These are phyloP conservation scores for Excoecaria cochinchinensis DNA, from an alignment of 345 rosid genomes.

Conservation along the genomic window DNA sequence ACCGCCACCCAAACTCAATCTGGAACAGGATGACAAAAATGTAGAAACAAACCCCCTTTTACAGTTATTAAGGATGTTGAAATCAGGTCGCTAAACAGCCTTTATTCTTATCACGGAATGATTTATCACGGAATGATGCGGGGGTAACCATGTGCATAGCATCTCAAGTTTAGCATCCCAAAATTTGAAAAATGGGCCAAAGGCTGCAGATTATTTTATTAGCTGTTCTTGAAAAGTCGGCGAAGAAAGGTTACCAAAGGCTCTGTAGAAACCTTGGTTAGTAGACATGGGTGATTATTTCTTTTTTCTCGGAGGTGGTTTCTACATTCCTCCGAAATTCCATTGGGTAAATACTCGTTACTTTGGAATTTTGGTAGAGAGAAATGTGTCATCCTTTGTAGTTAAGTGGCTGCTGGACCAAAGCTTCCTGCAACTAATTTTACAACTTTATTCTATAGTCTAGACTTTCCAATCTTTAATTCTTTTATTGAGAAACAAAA, in stretches of 20 bases:
- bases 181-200: background rate
- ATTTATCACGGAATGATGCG: background rate
- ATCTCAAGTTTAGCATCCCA: background rate
- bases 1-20: conserved; percentile 31
- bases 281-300: conserved; percentile 2
- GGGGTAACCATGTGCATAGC: background rate
- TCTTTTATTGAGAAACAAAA: background rate
- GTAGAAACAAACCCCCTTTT: background rate
- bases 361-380: conserved; percentile 35
- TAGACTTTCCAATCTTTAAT: background rate
- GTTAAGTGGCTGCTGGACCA: conserved; percentile 17
- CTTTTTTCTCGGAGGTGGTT: conserved; percentile 11
- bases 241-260: background rate
- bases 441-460: conserved; percentile 4
- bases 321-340: conserved; percentile 16
- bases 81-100: background rate
- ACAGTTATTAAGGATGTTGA: conserved; percentile 2
- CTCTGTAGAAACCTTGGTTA: conserved; percentile 9
- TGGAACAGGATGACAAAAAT: conserved; percentile 37
- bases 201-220: background rate
- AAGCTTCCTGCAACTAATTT: conserved; percentile 14
- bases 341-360: conserved; percentile 38
- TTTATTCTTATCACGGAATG: background rate
- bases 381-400: conserved; percentile 33
- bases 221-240: background rate